Conservation (phyloP, 148 eudicot species). For the Vaccinium vitisidaea region DNA sequence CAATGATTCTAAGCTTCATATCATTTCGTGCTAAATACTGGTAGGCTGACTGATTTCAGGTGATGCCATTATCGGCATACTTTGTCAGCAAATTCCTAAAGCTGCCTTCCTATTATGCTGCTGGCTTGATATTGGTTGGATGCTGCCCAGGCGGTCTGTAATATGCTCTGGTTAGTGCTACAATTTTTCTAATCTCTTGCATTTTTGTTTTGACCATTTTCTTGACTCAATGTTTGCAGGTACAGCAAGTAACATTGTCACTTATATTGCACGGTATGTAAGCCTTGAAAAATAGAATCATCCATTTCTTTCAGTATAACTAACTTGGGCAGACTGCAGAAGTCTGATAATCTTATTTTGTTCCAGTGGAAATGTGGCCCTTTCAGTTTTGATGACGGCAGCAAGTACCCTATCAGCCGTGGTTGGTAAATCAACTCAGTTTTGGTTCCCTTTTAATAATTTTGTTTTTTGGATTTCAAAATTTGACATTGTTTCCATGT, state of each 20-base stretch:
- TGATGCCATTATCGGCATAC: constrained; percentile 80
- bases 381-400: constrained; percentile 88
- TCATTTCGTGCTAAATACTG: not conserved
- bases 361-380: constrained; percentile 86
- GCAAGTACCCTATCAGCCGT: constrained; percentile 81
- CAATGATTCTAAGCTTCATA: not conserved
- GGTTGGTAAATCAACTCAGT: constrained; percentile 47
- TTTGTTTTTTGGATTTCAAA: not conserved
- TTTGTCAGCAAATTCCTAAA: constrained; percentile 66
- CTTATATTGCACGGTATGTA: constrained; percentile 79
- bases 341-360: constrained; percentile 18
- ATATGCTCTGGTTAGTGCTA: constrained; percentile 3
- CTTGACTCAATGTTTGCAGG: constrained; percentile 42
- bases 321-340: not conserved
- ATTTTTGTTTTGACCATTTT: constrained; percentile 12
- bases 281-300: not conserved
- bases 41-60: constrained; percentile 37
- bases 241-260: constrained; percentile 86
- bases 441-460: not conserved
- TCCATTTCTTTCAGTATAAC: not conserved
- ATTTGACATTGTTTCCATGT: not conserved
- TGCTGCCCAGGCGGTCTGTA: constrained; percentile 87
- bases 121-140: constrained; percentile 78
- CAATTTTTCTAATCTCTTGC: not conserved
- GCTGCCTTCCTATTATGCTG: constrained; percentile 80